Conservation (phyloP, 73 alveolate species). For the Blepharisma stoltei region DNA sequence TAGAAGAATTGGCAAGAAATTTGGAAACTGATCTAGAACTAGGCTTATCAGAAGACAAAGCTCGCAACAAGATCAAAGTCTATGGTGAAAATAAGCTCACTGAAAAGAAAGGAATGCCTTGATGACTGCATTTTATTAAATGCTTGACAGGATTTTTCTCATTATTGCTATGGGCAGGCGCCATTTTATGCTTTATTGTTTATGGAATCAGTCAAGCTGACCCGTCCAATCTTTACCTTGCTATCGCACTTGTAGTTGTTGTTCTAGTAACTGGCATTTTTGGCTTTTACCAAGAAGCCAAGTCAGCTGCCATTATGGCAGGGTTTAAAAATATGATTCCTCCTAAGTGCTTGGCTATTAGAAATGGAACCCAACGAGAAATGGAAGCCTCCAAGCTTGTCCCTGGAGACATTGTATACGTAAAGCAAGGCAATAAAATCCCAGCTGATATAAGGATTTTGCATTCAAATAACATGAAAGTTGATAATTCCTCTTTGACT, state of each 20-base stretch:
- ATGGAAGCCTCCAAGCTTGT: constrained; percentile 69
- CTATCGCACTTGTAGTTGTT: constrained; percentile 73
- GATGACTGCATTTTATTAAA: constrained; percentile 59
- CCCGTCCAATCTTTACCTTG: constrained; percentile 76
- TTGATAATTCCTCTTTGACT: constrained; percentile 91
- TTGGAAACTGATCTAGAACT: constrained; percentile 34
- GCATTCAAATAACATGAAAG: constrained; percentile 83
- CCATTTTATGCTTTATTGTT: constrained; percentile 70
- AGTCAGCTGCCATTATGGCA: constrained; percentile 89
- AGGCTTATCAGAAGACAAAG: constrained; percentile 46
- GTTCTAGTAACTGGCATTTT: constrained; percentile 69
- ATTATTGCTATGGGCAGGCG: constrained; percentile 81
- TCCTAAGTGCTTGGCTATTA: constrained; percentile 39
- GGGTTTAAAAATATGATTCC: constrained; percentile 54
- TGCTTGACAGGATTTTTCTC: constrained; percentile 73
- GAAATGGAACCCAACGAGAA: constrained; percentile 65
- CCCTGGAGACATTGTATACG: constrained; percentile 89
- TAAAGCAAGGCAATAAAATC: constrained; percentile 83
- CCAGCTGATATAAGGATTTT: constrained; percentile 93
- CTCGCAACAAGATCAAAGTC: constrained; percentile 40
- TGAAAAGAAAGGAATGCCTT: constrained; percentile 79
- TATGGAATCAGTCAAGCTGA: constrained; percentile 73
- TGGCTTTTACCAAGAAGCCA: constrained; percentile 66
- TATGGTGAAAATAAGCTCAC: constrained; percentile 80
- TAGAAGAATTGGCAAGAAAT: constrained; percentile 31